Conservation (phyloP, 139 green algal species). For the Chlorella sp. region DNA sequence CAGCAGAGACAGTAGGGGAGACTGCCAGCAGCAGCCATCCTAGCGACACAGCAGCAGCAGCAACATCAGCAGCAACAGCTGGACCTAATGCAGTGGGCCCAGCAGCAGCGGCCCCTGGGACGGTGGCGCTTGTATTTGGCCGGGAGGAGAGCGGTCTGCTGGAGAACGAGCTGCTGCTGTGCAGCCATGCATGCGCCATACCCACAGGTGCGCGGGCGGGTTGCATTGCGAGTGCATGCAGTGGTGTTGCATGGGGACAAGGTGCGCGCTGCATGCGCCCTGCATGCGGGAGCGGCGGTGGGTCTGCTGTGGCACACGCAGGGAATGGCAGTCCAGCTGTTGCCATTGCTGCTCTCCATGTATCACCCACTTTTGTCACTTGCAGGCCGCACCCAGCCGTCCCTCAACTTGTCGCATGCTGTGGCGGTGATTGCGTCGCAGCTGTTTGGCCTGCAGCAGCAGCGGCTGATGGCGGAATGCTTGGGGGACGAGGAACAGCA, state of each 20-base stretch:
- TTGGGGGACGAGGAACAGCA: no score
- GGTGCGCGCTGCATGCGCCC: no score
- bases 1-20: background rate
- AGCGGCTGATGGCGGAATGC: conserved; percentile 3
- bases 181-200: conserved; percentile 76
- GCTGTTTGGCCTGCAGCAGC: conserved; percentile 50
- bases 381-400: conserved; percentile 59
- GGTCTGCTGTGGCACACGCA: no score
- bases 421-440: conserved; percentile 69
- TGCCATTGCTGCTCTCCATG: no score
- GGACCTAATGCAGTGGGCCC: background rate
- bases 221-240: no score
- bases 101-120: background rate
- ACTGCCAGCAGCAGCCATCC: background rate
- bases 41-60: background rate
- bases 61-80: background rate
- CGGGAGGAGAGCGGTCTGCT: conserved; percentile 78
- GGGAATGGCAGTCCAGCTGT: no score
- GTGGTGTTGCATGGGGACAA: no score
- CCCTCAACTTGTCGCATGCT: conserved; percentile 82
- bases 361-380: no score
- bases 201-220: conserved; percentile 52
- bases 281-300: no score
- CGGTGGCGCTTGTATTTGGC: conserved; percentile 80
- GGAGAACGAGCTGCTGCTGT: conserved; percentile 74